These are phyloP conservation scores for Pseudonectria foliicola DNA, from an alignment of 2,329 filamentous ascomycete species.

Conservation along the genomic window DNA sequence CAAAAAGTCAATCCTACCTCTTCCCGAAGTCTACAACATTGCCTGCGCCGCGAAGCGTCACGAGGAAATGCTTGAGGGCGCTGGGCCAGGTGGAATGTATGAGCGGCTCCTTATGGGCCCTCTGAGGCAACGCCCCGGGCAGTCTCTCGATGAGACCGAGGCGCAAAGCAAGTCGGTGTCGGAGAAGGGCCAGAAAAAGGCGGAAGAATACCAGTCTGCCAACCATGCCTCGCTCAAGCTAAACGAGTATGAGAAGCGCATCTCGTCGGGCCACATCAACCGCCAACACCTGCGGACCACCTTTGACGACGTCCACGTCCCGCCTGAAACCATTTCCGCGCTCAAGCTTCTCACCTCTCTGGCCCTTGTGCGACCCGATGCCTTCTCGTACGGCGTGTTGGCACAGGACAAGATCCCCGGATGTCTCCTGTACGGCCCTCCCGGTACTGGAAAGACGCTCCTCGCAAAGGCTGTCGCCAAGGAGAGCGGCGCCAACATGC, in stretches of 20 bases:
- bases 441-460: conserved; percentile 69
- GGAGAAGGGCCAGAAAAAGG: conserved; percentile 21
- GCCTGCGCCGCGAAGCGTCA: conserved; percentile 26
- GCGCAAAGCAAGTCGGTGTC: conserved; percentile 15
- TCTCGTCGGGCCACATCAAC: conserved; percentile 76
- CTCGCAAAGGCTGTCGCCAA: conserved; percentile 63
- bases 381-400: conserved; percentile 92
- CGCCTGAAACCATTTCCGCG: conserved; percentile 74
- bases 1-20: conserved; percentile 29
- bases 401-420: conserved; percentile 87
- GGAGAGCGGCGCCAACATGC: conserved; percentile 62
- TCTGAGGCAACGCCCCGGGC: conserved; percentile 23
- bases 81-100: conserved; percentile 19
- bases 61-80: conserved; percentile 13
- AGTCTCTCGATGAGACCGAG: conserved; percentile 23
- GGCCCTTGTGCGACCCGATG: conserved; percentile 79
- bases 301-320: conserved; percentile 80
- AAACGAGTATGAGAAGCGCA: conserved; percentile 73
- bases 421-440: conserved; percentile 79
- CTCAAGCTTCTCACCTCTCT: conserved; percentile 84
- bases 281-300: conserved; percentile 76
- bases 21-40: conserved; percentile 33
- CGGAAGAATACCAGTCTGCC: conserved; percentile 24
- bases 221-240: conserved; percentile 35
- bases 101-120: conserved; percentile 28